Base-by-base conservation (phyloP, 192 early-diverging fungal species). In the Bifiguratus adelaidae region DNA sequence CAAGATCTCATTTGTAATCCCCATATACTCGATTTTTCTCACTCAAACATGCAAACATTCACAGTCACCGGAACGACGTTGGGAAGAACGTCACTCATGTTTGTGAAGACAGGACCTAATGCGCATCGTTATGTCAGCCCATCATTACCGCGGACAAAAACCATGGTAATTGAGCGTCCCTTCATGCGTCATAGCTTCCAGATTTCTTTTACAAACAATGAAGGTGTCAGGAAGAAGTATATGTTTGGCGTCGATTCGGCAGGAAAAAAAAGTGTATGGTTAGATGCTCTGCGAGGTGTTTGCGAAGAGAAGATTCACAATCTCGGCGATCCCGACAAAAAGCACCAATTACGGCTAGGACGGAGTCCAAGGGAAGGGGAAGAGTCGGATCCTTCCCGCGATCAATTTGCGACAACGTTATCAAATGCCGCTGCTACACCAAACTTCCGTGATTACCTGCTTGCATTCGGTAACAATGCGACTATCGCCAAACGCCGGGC, bases 101-200 rank as follows among this genome's bases (percentile, higher is more conserved):
- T 83, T 47, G 46, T 55, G 12, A 71, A 73, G 16, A 44, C 70
- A 0, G 78, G 76, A 11, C 36, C 42, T 1, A 54, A 67, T 6
- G 73, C 71, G n/a, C 60, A 61, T 12, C 48, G 43, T 32, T 73
- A 72, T 49, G 58, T 70, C 21, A 55, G 68, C 16, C 62, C 59
- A 7, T 50, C 61, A 8, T 50, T 73, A 37, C 61, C 73, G 0
- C 48, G 62, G 5, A 82, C 74, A 8, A 70, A 76, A 30, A 60
- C 60, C 22, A 65, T 83, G 34, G 70, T 77, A 0, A 67, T 83
- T 16, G 81, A 83, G 32, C 61, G 71, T 9, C 65, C 75, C 21
- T 83, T 83, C 50, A 71, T 83, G 74, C 50, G 73, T 28, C 71
- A 79, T 40, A 79, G 67, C 0, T 79, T 83, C 51, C 81, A 81